Conservation (phyloP, 352 stramenopile genomes). For the Pythium folliculosum region DNA sequence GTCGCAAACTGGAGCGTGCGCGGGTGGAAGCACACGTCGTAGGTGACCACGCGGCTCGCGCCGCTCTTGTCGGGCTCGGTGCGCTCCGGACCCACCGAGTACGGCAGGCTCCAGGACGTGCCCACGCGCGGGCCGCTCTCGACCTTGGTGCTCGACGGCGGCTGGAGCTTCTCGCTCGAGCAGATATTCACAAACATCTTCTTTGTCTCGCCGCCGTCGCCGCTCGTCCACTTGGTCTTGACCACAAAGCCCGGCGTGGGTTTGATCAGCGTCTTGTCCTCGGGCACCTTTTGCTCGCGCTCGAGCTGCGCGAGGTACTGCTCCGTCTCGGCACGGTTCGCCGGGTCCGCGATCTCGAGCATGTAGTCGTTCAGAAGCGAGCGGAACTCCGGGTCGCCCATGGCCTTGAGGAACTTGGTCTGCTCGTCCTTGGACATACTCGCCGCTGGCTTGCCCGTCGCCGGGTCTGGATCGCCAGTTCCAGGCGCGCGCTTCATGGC, state of each 20-base stretch:
- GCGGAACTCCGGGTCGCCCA: conserved; percentile 91
- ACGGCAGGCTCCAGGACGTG: conserved; percentile 89
- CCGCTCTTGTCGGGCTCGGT: conserved; percentile 89
- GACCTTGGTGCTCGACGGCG: conserved; percentile 63
- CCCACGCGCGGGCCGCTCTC: conserved; percentile 29
- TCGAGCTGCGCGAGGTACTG: conserved; percentile 90
- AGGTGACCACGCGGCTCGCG: conserved; percentile 64
- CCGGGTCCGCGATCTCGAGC: conserved; percentile 91
- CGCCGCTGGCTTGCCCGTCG: conserved; percentile 17
- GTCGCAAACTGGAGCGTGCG: conserved; percentile 72
- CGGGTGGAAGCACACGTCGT: conserved; percentile 93
- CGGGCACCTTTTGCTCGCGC: conserved; percentile 83
- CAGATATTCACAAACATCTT: conserved; percentile 96
- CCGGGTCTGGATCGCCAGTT: not conserved
- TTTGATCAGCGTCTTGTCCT: conserved; percentile 86
- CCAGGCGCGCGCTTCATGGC: conserved; percentile 36
- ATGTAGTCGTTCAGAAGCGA: conserved; percentile 94
- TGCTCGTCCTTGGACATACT: conserved; percentile 72
- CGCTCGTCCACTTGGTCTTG: conserved; percentile 72
- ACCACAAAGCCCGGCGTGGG: conserved; percentile 89
- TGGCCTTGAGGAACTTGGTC: conserved; percentile 87
- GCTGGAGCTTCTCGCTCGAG: conserved; percentile 78
- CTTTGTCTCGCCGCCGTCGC: conserved; percentile 15
- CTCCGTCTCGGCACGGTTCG: conserved; percentile 89
- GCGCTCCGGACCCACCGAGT: conserved; percentile 87